These are phyloP conservation scores for Scleromitrula shiraiana DNA, from an alignment of 2,329 filamentous ascomycete species.

Conservation along the genomic window DNA sequence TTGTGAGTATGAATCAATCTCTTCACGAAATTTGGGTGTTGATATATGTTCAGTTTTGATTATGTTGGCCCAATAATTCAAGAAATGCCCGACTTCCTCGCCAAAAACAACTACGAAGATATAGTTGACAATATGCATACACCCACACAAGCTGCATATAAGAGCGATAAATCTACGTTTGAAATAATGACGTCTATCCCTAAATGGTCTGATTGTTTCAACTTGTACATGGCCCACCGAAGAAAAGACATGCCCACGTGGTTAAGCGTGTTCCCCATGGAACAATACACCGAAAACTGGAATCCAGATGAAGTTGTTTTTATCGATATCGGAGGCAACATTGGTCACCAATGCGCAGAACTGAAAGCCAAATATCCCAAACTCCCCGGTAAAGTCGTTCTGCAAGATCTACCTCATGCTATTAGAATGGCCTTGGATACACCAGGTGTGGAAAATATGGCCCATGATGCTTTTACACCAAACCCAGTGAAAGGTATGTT, in stretches of 20 bases:
- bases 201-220: not conserved
- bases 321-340: constrained; percentile 35
- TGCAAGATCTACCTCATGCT: constrained; percentile 34
- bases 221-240: not conserved
- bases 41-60: constrained; percentile 13
- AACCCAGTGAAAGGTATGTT: constrained; percentile 24
- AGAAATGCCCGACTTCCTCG: constrained; percentile 28
- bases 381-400: constrained; percentile 30
- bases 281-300: not conserved
- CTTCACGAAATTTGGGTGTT: no score
- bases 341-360: constrained; percentile 32
- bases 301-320: constrained; percentile 21
- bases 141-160: not conserved
- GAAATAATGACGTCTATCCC: not conserved
- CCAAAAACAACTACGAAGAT: constrained; percentile 16
- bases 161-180: not conserved
- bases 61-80: constrained; percentile 21
- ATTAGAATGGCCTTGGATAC: constrained; percentile 21
- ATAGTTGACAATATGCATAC: constrained; percentile 4
- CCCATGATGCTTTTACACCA: constrained; percentile 24
- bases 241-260: not conserved
- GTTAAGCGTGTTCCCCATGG: constrained; percentile 1
- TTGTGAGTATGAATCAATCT: not conserved
- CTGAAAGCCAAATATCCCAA: constrained; percentile 29
- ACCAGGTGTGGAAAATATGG: constrained; percentile 27